Evolutionary conservation across 768 basidiomycete genomes (phyloP), one percentile per base, ranked within the genome.

Genomic region (Dioszegia hungarica): DNA sequence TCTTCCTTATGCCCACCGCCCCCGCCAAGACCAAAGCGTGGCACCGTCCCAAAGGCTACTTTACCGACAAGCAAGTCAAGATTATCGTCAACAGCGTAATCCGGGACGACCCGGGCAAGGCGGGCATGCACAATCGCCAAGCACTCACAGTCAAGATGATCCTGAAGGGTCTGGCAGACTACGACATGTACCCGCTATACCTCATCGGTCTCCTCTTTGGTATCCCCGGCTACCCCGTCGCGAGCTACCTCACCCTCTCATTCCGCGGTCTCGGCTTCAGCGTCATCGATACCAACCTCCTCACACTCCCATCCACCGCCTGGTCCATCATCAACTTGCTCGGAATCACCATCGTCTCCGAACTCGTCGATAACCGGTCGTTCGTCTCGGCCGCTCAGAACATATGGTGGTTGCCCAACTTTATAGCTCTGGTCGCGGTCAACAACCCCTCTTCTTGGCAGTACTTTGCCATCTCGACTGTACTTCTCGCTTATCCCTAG

Each of bases 111-210:
- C 63, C 62, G 1, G 54, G 54, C 24, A 63, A 63, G 31, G 57
- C 49, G 29, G 46, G 47, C n/a, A 63, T 64, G 62, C 69, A 70
- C 60, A 73, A 70, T 54, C 70, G 76, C 27, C 64, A 77, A 56
- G 62, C 68, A 2, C 60, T 77, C 20, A 60, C 68, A 0, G 41
- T 66, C 17, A 45, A 46, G 20, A 68, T 64, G 28, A 64, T 77
- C 20, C 60, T 60, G 58, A 57, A 60, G 28, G 62, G 61, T n/a
- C 19, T 75, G 20, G 58, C 33, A 11, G 72, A 77, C 53, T 73
- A 62, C 56, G 65, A 77, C 44, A 54, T 75, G 53, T 74, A 58
- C 38, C 77, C 77, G 0, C 44, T 77, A 5, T 77, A 77, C 53
- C 6, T 67, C 38, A 68, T 78, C 52, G 75, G 75, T 9, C 28